These are phyloP conservation scores for Boletus smithii DNA, from an alignment of 1,284 basidiomycete genomes.

Conservation along the genomic window DNA sequence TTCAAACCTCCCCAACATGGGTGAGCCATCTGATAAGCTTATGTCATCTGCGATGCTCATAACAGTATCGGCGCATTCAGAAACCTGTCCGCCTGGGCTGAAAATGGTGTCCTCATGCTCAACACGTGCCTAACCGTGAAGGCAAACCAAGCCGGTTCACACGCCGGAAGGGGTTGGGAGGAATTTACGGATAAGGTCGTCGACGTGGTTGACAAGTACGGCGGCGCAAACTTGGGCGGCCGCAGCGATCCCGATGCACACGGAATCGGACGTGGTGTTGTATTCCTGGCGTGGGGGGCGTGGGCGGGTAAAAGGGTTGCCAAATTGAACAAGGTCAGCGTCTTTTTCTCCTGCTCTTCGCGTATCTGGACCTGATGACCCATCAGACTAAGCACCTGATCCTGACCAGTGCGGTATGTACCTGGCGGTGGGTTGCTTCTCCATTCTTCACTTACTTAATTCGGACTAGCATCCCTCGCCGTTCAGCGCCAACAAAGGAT, in stretches of 20 bases:
- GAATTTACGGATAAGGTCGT: conserved; percentile 72
- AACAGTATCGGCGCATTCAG: conserved; percentile 32
- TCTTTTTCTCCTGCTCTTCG: conserved; percentile 9
- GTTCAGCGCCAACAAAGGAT: conserved; percentile 77
- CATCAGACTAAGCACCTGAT: conserved; percentile 80
- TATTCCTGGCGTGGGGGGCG: conserved; percentile 89
- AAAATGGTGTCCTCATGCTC: conserved; percentile 86
- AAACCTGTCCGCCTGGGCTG: conserved; percentile 81
- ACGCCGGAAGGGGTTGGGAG: conserved; percentile 86
- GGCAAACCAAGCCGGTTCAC: conserved; percentile 74
- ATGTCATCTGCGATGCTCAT: conserved; percentile 15
- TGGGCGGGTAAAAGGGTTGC: conserved; percentile 84
- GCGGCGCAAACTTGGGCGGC: conserved; percentile 64
- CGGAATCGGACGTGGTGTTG: conserved; percentile 67
- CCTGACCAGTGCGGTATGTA: conserved; percentile 71
- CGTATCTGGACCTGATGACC: conserved; percentile 22
- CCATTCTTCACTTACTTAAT: conserved; percentile 23
- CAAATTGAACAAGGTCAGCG: conserved; percentile 70
- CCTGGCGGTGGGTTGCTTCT: conserved; percentile 11
- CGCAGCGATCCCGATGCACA: conserved; percentile 39
- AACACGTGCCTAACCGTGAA: conserved; percentile 90
- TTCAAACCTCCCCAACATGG: conserved; percentile 84
- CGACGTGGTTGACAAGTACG: conserved; percentile 69
- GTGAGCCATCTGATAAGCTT: conserved; percentile 46
- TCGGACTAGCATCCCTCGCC: conserved; percentile 74